A percentile compares a stretch with the other conserved stretches of the same genome.
These are phyloP conservation scores for Paragyromitra xinjiangensis DNA, from an alignment of 495 filamentous ascomycete species.

Conservation along the genomic window DNA sequence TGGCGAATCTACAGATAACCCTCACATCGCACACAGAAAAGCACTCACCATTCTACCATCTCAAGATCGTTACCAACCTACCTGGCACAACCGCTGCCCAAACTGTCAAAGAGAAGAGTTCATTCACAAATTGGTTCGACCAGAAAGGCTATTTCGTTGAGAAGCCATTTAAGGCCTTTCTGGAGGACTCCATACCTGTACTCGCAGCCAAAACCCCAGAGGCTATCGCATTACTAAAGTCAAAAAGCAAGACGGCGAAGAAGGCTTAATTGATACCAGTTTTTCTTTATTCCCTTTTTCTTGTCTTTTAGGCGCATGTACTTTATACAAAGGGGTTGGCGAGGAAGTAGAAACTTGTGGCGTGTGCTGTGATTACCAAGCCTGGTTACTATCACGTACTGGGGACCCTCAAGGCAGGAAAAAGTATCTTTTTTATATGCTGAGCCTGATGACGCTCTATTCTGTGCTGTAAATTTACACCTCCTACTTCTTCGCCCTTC, in stretches of 20 bases:
- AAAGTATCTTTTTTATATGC: slow-evolving; percentile 5
- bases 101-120: slow-evolving; percentile 67
- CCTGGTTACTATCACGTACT: not conserved
- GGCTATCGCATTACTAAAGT: slow-evolving; percentile 31
- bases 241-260: slow-evolving; percentile 22
- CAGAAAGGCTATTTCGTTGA: slow-evolving; percentile 80
- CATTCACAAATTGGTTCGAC: slow-evolving; percentile 90
- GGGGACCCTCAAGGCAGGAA: not conserved
- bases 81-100: slow-evolving; percentile 57
- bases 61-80: slow-evolving; percentile 69
- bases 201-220: slow-evolving; percentile 42
- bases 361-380: slow-evolving; percentile 11
- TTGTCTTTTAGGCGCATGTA: slow-evolving; percentile 32
- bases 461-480: slow-evolving; percentile 27
- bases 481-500: slow-evolving; percentile 23
- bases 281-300: slow-evolving; percentile 15
- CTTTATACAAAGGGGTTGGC: slow-evolving; percentile 20
- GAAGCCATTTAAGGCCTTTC: slow-evolving; percentile 74
- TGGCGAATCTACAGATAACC: slow-evolving; percentile 64
- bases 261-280: slow-evolving; percentile 33
- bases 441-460: slow-evolving; percentile 20
- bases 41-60: slow-evolving; percentile 77
- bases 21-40: slow-evolving; percentile 76
- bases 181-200: slow-evolving; percentile 49
- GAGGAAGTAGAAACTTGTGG: slow-evolving; percentile 11